Conservation (phyloP, 345 rosid genomes). For the Sisymbrium altissimum region DNA sequence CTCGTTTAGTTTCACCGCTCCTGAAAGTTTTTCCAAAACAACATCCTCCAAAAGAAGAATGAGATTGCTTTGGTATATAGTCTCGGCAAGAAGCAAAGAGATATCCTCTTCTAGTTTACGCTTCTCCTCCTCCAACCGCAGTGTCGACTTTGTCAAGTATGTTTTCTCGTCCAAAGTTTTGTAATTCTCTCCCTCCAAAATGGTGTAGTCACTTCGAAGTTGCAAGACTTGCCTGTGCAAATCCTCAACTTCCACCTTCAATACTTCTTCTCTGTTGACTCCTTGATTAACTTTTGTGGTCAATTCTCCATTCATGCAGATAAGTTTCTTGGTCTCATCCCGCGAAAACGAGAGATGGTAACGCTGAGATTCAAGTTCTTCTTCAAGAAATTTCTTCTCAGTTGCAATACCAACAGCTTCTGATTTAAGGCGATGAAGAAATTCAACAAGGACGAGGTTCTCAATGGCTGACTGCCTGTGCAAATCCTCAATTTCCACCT, state of each 20-base stretch:
- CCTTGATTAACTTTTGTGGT: too few relatives aligned
- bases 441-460: too few relatives aligned
- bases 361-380: too few relatives aligned
- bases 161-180: slow-evolving; percentile 48
- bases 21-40: slow-evolving; percentile 44
- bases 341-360: too few relatives aligned
- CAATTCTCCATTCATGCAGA: too few relatives aligned
- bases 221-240: slow-evolving; percentile 44
- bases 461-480: too few relatives aligned
- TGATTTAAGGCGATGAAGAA: too few relatives aligned
- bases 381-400: too few relatives aligned
- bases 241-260: too few relatives aligned
- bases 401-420: too few relatives aligned
- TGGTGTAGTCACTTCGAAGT: slow-evolving; percentile 41
- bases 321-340: too few relatives aligned
- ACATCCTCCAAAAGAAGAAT: slow-evolving; percentile 51
- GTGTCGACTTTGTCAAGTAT: slow-evolving; percentile 41
- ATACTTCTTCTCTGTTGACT: too few relatives aligned
- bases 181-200: slow-evolving; percentile 50
- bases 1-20: slow-evolving; percentile 41
- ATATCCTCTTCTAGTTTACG: slow-evolving; percentile 59
- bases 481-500: slow-evolving; percentile 46
- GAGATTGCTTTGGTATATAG: slow-evolving; percentile 51
- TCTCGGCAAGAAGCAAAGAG: slow-evolving; percentile 43
- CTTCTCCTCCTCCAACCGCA: slow-evolving; percentile 48